These are phyloP conservation scores for Diplodia corticola DNA, from an alignment of 2,329 filamentous ascomycete genomes.

Conservation along the genomic window DNA sequence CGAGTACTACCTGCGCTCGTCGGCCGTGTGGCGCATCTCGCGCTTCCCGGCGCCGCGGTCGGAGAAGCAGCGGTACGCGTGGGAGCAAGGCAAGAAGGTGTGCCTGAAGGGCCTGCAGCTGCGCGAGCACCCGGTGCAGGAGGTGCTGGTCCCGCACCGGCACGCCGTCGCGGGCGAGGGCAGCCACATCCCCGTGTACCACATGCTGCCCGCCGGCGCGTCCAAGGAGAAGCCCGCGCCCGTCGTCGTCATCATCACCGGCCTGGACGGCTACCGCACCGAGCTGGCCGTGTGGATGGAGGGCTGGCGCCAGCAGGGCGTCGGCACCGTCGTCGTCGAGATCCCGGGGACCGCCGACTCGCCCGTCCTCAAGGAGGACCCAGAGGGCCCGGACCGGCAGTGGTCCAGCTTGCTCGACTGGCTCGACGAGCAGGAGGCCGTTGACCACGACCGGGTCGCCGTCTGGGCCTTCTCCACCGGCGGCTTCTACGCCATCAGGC, in stretches of 20 bases:
- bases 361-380: constrained; percentile 50
- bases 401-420: constrained; percentile 58
- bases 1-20: constrained; percentile 65
- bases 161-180: constrained; percentile 55
- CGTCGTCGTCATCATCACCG: constrained; percentile 58
- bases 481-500: constrained; percentile 59
- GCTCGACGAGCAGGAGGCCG: constrained; percentile 48
- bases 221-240: constrained; percentile 48
- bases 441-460: constrained; percentile 51
- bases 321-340: constrained; percentile 55
- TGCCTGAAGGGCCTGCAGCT: constrained; percentile 57
- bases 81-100: constrained; percentile 63
- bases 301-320: constrained; percentile 51
- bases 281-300: constrained; percentile 56
- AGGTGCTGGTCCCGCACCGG: constrained; percentile 62
- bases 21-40: constrained; percentile 71
- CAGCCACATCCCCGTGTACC: constrained; percentile 61
- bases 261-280: constrained; percentile 60
- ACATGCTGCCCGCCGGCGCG: constrained; percentile 58
- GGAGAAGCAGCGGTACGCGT: constrained; percentile 59
- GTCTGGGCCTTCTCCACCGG: constrained; percentile 61
- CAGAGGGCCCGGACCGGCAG: constrained; percentile 53
- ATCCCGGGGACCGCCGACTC: constrained; percentile 61
- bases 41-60: constrained; percentile 62
- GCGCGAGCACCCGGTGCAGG: constrained; percentile 57